Percentiles rank a stretch among this genome's conserved stretches.
These are phyloP conservation scores for Coniella lustricola DNA, from an alignment of 2,329 filamentous ascomycete genomes.

Conservation along the genomic window DNA sequence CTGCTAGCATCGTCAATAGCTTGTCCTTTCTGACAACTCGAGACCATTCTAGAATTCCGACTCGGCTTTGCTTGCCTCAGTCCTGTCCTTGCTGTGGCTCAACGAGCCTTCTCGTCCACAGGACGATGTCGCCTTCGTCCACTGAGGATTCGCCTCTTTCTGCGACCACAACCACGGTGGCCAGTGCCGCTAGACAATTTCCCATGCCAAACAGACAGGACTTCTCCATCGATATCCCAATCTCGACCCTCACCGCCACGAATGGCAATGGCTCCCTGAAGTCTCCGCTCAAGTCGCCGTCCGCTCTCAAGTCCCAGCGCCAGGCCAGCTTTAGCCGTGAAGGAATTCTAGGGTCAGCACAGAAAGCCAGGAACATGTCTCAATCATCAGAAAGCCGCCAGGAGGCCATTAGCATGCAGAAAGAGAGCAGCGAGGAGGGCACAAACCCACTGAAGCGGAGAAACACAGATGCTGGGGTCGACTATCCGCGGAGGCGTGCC, in stretches of 20 bases:
- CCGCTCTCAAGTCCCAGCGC: constrained; percentile 39
- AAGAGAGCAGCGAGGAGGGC: constrained; percentile 43
- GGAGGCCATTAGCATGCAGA: constrained; percentile 36
- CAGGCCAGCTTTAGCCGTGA: constrained; percentile 47
- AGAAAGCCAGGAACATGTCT: constrained; percentile 48
- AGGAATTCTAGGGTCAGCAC: constrained; percentile 44
- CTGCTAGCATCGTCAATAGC: too few relatives aligned
- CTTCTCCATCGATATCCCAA: constrained; percentile 43
- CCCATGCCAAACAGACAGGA: constrained; percentile 38
- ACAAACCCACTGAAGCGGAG: constrained; percentile 54
- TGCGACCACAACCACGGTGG: constrained; percentile 27
- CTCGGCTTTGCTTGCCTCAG: constrained; percentile 9
- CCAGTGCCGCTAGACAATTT: constrained; percentile 34
- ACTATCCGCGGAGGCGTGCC: constrained; percentile 57
- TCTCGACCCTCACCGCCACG: constrained; percentile 35
- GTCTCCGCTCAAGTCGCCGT: constrained; percentile 52
- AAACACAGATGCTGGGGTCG: constrained; percentile 53
- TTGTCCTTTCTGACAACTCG: too few relatives aligned
- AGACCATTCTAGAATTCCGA: too few relatives aligned
- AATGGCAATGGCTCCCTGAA: constrained; percentile 33
- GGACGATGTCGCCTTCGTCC: constrained; percentile 44
- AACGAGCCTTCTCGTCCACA: constrained; percentile 8
- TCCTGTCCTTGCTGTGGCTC: constrained; percentile 22
- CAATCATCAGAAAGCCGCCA: constrained; percentile 44
- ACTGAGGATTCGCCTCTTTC: constrained; percentile 46